Conservation (phyloP, 805 yeast species). For the Yarrowia sp. region DNA sequence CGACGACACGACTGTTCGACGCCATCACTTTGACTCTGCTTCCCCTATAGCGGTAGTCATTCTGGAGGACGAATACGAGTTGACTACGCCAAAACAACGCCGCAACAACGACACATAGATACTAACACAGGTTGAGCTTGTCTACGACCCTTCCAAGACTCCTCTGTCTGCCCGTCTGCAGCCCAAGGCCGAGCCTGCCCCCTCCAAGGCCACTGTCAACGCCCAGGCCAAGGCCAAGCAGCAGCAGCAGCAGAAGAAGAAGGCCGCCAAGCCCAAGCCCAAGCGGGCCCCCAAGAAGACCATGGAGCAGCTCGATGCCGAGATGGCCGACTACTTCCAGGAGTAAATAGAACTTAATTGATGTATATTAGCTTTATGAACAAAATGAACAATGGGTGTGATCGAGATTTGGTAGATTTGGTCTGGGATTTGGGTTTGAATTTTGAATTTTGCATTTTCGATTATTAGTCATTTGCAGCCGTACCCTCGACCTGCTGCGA, state of each 20-base stretch:
- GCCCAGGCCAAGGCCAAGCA: constrained; percentile 30
- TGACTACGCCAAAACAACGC: no score
- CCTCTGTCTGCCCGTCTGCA: constrained; percentile 66
- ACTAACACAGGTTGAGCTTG: constrained; percentile 55
- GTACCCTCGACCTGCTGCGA: no score
- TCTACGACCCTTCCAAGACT: constrained; percentile 74
- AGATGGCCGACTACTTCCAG: constrained; percentile 77
- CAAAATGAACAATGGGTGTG: background rate
- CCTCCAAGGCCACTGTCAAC: constrained; percentile 29
- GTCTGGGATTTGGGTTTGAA: no score
- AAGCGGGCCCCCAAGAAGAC: constrained; percentile 57
- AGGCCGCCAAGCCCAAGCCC: constrained; percentile 30
- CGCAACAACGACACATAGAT: no score
- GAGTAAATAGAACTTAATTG: constrained; percentile 22
- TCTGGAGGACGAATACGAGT: no score
- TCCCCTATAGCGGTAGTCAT: background rate
- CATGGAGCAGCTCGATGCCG: constrained; percentile 91
- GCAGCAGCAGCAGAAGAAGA: constrained; percentile 31
- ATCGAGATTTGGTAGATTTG: no score
- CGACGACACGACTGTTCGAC: background rate
- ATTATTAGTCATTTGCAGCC: no score
- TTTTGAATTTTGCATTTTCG: no score
- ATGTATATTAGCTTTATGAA: constrained; percentile 15
- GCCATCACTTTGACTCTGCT: background rate
- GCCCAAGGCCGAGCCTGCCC: constrained; percentile 42